phyloP scores from a whole-genome alignment of 2,329 filamentous ascomycete genomes.

The Fusarium odoratissimum region DNA sequence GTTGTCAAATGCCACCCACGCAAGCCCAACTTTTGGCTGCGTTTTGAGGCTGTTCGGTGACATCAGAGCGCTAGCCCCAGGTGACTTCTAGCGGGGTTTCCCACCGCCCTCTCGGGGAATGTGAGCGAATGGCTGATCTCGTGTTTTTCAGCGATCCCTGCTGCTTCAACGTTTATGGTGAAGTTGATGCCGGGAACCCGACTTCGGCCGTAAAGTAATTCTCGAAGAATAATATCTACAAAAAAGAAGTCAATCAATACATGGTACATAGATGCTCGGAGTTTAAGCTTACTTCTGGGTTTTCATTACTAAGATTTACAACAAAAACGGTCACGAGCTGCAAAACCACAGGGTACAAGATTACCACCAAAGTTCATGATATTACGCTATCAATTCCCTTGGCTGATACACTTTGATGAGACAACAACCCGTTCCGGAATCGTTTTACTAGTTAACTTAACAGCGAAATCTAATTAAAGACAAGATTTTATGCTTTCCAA shows the following conservation, averaged over 20 bases:
- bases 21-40: slow-evolving; percentile 9
- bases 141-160: slow-evolving; percentile 39
- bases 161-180: slow-evolving; percentile 1
- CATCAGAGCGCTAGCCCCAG: slow-evolving; percentile 31
- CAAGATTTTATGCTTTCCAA: slow-evolving; percentile 16
- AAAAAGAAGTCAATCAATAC: not conserved
- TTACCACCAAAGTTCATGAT: slow-evolving; percentile 20
- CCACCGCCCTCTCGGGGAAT: slow-evolving; percentile 10
- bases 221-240: not conserved
- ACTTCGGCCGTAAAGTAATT: slow-evolving; percentile 25
- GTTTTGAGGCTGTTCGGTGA: slow-evolving; percentile 24
- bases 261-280: not conserved
- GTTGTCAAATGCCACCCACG: slow-evolving; percentile 23
- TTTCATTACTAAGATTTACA: not conserved
- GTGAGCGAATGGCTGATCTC: slow-evolving; percentile 32
- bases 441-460: not conserved
- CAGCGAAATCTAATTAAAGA: not conserved
- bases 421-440: slow-evolving; percentile 12
- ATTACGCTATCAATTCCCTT: slow-evolving; percentile 14
- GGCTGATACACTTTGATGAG: slow-evolving; percentile 13
- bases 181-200: slow-evolving; percentile 25
- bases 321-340: not conserved
- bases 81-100: slow-evolving; percentile 22
- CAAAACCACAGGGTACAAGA: not conserved
- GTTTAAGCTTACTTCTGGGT: not conserved